Evolutionary conservation across 2,329 filamentous ascomycete species (phyloP).

Genomic region (Curvularia hawaiiensis): DNA sequence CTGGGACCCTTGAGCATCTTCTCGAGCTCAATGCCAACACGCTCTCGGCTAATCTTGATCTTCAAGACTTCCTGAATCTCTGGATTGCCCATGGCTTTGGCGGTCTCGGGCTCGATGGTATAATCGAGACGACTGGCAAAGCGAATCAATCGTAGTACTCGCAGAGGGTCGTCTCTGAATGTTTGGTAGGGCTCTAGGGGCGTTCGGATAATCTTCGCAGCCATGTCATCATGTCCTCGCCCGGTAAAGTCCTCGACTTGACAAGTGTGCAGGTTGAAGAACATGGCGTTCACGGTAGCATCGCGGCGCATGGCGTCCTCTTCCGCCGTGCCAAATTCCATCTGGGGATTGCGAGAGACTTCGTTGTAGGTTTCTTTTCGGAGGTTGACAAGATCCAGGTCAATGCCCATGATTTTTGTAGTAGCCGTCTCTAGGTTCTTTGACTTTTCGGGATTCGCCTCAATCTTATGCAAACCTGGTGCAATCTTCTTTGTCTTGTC

Average conservation of each 20-base stretch:
- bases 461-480: constrained; percentile 79
- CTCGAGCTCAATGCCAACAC: constrained; percentile 83
- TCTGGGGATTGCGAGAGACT: constrained; percentile 86
- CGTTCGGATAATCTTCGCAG: constrained; percentile 74
- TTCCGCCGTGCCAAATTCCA: constrained; percentile 91
- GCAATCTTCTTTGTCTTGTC: constrained; percentile 66
- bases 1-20: constrained; percentile 82
- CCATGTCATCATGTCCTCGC: constrained; percentile 75
- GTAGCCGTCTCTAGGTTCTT: constrained; percentile 95
- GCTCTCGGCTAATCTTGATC: constrained; percentile 88
- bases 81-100: constrained; percentile 75
- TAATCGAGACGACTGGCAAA: constrained; percentile 89
- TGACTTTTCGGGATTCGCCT: constrained; percentile 91
- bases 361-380: constrained; percentile 88
- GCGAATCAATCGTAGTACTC: constrained; percentile 83
- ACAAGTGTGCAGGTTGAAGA: constrained; percentile 86
- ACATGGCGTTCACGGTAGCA: constrained; percentile 93
- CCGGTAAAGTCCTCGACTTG: constrained; percentile 84
- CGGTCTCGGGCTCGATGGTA: constrained; percentile 71
- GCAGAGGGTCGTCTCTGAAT: constrained; percentile 90
- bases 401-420: constrained; percentile 80
- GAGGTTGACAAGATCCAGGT: constrained; percentile 93
- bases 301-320: constrained; percentile 90
- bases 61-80: constrained; percentile 80
- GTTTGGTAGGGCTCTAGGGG: constrained; percentile 88